A percentile compares a stretch with the other conserved stretches of the same genome.
Evolutionary conservation across 2,329 filamentous ascomycete species (phyloP).

Genomic region (Pseudogymnoascus sp.): DNA sequence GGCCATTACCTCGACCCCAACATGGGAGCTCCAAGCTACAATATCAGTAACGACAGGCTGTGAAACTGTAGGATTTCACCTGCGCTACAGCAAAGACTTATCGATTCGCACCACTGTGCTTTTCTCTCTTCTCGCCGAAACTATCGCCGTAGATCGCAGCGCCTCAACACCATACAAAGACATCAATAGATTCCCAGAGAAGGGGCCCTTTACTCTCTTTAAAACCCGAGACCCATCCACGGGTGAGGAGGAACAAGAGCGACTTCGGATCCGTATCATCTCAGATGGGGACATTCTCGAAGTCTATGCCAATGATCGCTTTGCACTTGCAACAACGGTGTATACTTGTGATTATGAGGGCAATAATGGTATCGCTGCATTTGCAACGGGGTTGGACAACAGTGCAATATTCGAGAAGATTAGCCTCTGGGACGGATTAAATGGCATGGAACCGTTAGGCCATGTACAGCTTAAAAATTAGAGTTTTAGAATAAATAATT

Average conservation of each 20-base stretch:
- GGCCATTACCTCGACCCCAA: background rate
- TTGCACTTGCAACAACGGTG: slow-evolving; percentile 17
- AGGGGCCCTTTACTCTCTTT: background rate
- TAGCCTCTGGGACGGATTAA: background rate
- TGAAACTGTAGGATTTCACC: background rate
- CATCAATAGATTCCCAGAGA: background rate
- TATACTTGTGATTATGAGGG: slow-evolving; percentile 12
- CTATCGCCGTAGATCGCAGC: slow-evolving; percentile 12
- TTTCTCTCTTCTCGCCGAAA: background rate
- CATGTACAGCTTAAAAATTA: background rate
- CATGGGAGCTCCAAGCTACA: background rate
- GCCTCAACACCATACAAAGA: background rate
- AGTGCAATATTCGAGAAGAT: background rate
- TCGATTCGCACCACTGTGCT: background rate
- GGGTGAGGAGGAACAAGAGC: background rate
- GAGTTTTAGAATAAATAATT: background rate
- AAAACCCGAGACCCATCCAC: background rate
- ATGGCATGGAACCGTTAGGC: background rate
- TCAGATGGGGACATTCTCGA: slow-evolving; percentile 19
- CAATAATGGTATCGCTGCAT: background rate
- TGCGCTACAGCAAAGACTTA: background rate
- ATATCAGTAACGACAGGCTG: background rate
- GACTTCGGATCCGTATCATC: slow-evolving; percentile 12
- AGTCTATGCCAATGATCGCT: slow-evolving; percentile 19
- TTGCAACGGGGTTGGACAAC: background rate